Evolutionary conservation across 306 rosid genomes (phyloP).

Genomic region (Prosopis cineraria): DNA sequence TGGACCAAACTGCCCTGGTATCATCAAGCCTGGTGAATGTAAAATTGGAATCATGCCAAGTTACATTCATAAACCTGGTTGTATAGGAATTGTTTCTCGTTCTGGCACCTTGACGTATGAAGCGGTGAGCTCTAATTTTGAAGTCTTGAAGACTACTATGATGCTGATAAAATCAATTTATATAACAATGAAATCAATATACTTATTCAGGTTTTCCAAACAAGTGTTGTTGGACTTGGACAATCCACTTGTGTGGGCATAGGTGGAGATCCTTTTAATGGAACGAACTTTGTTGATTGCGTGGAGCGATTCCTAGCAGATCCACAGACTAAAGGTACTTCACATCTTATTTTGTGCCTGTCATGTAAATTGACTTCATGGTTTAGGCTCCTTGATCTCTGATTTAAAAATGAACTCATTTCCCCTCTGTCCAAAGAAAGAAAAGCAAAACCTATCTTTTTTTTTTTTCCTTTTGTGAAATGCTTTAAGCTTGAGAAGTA

Average conservation of each 20-base stretch:
- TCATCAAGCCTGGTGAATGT: slow-evolving; percentile 99
- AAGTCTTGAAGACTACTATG: slow-evolving; percentile 4
- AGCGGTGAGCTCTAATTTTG: slow-evolving; percentile 73
- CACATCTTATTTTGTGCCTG: slow-evolving; percentile 14
- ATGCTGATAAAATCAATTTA: slow-evolving; percentile 13
- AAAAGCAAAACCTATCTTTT: slow-evolving; percentile 30
- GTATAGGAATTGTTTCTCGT: slow-evolving; percentile 97
- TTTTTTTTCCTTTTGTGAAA: slow-evolving; percentile 23
- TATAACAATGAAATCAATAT: slow-evolving; percentile 21
- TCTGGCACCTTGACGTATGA: slow-evolving; percentile 99
- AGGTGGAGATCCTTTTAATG: slow-evolving; percentile 98
- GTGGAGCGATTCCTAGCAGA: slow-evolving; percentile 74
- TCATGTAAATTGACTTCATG: background rate
- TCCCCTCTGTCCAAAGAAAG: background rate
- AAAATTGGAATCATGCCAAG: slow-evolving; percentile 99
- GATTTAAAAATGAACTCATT: background rate
- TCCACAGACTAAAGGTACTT: slow-evolving; percentile 93
- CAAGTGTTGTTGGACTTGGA: slow-evolving; percentile 99
- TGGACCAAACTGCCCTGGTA: slow-evolving; percentile 98
- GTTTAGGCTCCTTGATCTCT: background rate
- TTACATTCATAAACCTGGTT: slow-evolving; percentile 97
- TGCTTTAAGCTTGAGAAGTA: background rate
- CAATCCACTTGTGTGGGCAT: slow-evolving; percentile 99
- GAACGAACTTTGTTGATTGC: slow-evolving; percentile 98
- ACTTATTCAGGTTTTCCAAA: slow-evolving; percentile 85